phyloP scores from a whole-genome alignment of 202 grass and related monocot genomes.

The Schoenoplectus tabernaemontani region DNA sequence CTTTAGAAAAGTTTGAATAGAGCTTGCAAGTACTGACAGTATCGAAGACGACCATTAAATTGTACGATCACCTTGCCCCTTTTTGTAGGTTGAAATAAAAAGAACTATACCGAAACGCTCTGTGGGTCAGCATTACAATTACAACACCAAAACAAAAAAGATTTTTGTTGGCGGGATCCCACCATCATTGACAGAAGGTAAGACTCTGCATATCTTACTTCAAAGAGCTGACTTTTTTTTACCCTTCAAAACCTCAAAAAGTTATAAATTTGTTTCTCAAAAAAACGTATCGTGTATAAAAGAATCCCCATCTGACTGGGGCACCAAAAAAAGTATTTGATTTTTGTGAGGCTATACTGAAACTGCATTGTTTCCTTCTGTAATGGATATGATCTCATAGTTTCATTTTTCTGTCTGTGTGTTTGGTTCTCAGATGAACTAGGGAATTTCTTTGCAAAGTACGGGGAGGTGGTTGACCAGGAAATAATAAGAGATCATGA shows the following conservation, averaged over 20 bases:
- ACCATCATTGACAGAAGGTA: slow-evolving; percentile 62
- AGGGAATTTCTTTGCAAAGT: slow-evolving; percentile 61
- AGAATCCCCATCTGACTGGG: not conserved
- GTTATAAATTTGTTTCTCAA: not conserved
- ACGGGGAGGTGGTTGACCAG: slow-evolving; percentile 71
- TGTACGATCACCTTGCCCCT: not conserved
- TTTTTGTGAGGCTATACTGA: not conserved
- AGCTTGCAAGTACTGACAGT: slow-evolving; percentile 1
- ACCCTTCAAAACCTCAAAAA: not conserved
- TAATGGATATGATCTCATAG: slow-evolving; percentile 23
- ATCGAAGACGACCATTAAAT: slow-evolving; percentile 1
- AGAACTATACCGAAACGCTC: slow-evolving; percentile 77
- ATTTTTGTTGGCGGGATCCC: slow-evolving; percentile 88
- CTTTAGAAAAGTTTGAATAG: not conserved
- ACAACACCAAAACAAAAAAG: slow-evolving; percentile 81
- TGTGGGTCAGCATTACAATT: slow-evolving; percentile 37
- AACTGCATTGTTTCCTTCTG: slow-evolving; percentile 6
- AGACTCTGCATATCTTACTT: not conserved
- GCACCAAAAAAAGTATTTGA: not conserved
- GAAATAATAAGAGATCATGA: slow-evolving; percentile 83
- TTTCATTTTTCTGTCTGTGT: slow-evolving; percentile 1
- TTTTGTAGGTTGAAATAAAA: slow-evolving; percentile 89
- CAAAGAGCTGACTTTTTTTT: not conserved
- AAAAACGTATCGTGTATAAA: not conserved
- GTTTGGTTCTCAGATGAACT: slow-evolving; percentile 59